Evolutionary conservation across 305 asterid species (phyloP), one percentile per base, ranked within the genome.

Genomic region (Solanum hybrid): DNA sequence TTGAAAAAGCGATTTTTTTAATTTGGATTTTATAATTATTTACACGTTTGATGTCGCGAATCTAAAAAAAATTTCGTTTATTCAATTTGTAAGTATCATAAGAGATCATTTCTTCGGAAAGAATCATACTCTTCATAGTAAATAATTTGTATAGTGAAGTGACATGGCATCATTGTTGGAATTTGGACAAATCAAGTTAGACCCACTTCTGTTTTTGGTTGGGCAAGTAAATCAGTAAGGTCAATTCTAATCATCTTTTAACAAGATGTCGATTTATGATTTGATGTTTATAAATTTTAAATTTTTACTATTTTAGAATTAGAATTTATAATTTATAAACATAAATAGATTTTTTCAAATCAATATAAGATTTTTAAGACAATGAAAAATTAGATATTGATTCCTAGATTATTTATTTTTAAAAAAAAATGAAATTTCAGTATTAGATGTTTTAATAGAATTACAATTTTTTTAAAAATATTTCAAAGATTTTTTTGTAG

Each of bases 1-100:
- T 19, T 60, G 71, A 17, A 60, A 19, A 22, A 19, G 10, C 0
- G 0, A 17, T 0, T 6, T 51, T 6, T 51, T 17, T 2, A 0
- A 38, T 10, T 38, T 38, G 2, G 1, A 51, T 15, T 15, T 56
- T 56, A 56, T 56, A 56, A 56, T 17, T 17, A 17, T 56, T 56
- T 56, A 56, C 66, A 56, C 4, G 1, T 56, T 56, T 56, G 24
- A 56, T 7, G 1, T 17, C 22, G 17, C 0, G 0, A 51, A 42
- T 42, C 56, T 51, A 15, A 15, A 1, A 56, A 7, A 56, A 6
- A 0, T 6, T 6, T 56, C 0, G 4, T 56, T 19, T 56, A 56
- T 19, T 56, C 24, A 1, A 56, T 56, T 56, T 7, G 69, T 56
- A 56, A 17, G 24, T 17, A 6, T 56, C 24, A 56, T 56, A 56